Evolutionary conservation across 2,329 filamentous ascomycete species (phyloP).

Genomic region (Ceratocystis harringtonii): DNA sequence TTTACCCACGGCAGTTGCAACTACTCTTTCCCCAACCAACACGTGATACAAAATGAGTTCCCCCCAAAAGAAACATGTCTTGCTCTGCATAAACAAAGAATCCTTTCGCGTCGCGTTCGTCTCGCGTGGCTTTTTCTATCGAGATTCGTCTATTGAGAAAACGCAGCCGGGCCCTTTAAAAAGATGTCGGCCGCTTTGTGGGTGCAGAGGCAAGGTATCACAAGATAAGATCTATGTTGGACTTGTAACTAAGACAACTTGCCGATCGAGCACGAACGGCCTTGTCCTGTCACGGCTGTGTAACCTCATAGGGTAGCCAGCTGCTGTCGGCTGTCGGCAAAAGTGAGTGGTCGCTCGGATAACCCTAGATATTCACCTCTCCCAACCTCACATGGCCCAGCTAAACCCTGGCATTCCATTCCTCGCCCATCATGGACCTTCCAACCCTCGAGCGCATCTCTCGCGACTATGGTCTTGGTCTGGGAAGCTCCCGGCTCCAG

Average conservation of each 20-base stretch:
- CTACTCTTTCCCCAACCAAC: neutral
- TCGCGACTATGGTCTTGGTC: slow-evolving; percentile 22
- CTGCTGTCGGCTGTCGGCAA: neutral
- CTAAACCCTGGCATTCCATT: neutral
- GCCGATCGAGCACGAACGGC: too few relatives aligned
- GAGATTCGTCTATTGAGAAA: neutral
- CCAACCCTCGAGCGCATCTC: slow-evolving; percentile 2
- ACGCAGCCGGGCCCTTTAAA: neutral
- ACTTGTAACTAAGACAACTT: too few relatives aligned
- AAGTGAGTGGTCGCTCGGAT: neutral
- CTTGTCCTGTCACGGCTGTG: neutral
- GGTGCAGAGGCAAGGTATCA: neutral
- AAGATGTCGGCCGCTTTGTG: neutral
- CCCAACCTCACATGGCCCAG: neutral
- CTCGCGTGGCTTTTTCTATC: neutral
- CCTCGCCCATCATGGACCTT: neutral
- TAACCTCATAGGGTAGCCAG: neutral
- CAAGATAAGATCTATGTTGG: neutral
- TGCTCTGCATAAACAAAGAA: neutral
- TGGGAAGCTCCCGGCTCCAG: slow-evolving; percentile 26
- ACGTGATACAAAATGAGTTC: neutral
- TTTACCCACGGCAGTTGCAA: too few relatives aligned
- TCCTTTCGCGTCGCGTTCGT: neutral
- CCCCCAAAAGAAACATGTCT: neutral
- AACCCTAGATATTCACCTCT: neutral